These are phyloP conservation scores for Xylaria polymorpha DNA, from an alignment of 2,329 filamentous ascomycete genomes.

Conservation along the genomic window DNA sequence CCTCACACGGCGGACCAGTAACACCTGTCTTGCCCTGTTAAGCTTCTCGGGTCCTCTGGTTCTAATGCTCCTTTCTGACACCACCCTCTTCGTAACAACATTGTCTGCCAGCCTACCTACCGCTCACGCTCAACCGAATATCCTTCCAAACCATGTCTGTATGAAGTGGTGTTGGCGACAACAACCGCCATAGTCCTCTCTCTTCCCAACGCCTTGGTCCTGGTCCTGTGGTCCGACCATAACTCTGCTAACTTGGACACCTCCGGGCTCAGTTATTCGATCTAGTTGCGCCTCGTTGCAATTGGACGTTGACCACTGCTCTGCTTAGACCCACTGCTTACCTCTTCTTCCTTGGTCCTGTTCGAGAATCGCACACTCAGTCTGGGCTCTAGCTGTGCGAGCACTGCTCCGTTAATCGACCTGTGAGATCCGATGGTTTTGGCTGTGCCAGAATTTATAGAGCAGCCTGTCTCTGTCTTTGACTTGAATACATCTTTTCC, in stretches of 20 bases:
- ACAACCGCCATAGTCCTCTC: constrained; percentile 29
- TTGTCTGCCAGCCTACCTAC: constrained; percentile 21
- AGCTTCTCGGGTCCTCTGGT: constrained; percentile 37
- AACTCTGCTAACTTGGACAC: constrained; percentile 7
- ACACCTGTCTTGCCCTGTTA: constrained; percentile 36
- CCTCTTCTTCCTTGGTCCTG: constrained; percentile 16
- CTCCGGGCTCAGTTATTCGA: constrained; percentile 34
- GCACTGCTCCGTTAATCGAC: constrained; percentile 10
- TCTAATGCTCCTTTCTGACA: constrained; percentile 36
- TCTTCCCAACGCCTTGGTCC: constrained; percentile 7
- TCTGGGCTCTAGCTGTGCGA: constrained; percentile 16
- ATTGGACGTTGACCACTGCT: constrained; percentile 44
- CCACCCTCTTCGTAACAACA: constrained; percentile 32
- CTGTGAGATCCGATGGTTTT: constrained; percentile 23
- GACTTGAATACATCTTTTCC: constrained; percentile 6
- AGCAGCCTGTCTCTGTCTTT: constrained; percentile 7
- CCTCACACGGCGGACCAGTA: constrained; percentile 32
- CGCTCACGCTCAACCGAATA: constrained; percentile 15
- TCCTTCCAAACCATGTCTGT: constrained; percentile 30
- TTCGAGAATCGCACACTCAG: constrained; percentile 14
- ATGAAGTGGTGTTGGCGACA: constrained; percentile 38
- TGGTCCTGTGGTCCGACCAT: constrained; percentile 11
- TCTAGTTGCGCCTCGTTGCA: constrained; percentile 46
- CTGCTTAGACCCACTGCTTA: constrained; percentile 40
- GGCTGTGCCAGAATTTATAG: constrained; percentile 9